Base-by-base conservation (phyloP, 257 asterid genomes). In the Capsicum rhomboideum region DNA sequence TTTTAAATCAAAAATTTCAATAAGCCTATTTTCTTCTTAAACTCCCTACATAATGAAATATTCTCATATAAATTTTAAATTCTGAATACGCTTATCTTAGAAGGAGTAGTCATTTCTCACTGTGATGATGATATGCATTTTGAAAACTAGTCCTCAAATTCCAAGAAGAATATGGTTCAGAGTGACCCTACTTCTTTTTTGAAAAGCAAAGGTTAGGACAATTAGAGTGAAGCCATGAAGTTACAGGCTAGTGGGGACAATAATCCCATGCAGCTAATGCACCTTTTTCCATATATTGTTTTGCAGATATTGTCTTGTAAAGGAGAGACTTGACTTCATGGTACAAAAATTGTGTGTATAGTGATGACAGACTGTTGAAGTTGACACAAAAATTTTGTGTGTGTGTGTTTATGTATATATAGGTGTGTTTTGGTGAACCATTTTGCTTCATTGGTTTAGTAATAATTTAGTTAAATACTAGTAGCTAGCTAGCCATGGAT, bases 231-330 rank as follows among this genome's bases (percentile, higher is more conserved):
- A 80, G 78, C 63, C 63, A 69, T 67, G 55, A 67, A 58, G 56
- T 29, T 69, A 54, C 63, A 21, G 82, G 44, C 8, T 79, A 84
- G 55, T 92, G 89, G 93, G 94, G 94, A 87, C 79, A 42, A 82
- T 16, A 87, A 84, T 10, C 92, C 95, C 90, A 83, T 86, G 59
- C 86, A 83, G 23, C 49, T 67, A 56, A 67, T 46, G 82, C 59
- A 83, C 78, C 87, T 50, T 77, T 89, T 87, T 86, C 78, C 87
- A 82, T 86, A 82, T 84, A 87, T 88, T 84, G 67, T 82, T 74
- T 81, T 74, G 64, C 79, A 91, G 92, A 91, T 91, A 83, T 77
- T 91, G 95, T 93, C 92, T 83, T 87, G 83, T 85, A 89, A 90
- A 90, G 87, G 74, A 80, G 87, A 61, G 88, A 83, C 91, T 89